Conservation (phyloP, 495 filamentous ascomycete genomes). For the Neurospora sublineolata region DNA sequence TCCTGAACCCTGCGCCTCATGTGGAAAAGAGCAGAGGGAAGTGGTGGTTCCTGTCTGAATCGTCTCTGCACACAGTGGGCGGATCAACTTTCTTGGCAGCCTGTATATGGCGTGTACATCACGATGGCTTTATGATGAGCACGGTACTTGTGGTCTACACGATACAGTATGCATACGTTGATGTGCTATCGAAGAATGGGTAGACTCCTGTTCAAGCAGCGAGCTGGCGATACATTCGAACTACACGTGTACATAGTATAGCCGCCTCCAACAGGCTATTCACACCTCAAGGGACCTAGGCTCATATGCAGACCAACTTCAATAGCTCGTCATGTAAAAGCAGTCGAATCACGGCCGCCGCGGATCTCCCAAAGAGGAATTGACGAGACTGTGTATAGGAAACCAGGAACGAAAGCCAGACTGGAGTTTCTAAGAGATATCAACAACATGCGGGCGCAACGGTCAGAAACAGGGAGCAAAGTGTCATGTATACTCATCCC, state of each 20-base stretch:
- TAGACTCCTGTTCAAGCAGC: background rate
- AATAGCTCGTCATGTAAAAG: background rate
- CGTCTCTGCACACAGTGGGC: background rate
- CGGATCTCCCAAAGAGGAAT: background rate
- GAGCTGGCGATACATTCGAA: background rate
- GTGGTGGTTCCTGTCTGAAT: background rate
- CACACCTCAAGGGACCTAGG: background rate
- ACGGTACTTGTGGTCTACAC: background rate
- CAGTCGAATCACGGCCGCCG: background rate
- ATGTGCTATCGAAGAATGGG: background rate
- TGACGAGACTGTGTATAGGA: background rate
- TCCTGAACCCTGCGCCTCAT: slow-evolving; percentile 5
- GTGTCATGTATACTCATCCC: background rate
- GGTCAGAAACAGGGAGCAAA: background rate
- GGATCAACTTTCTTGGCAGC: background rate
- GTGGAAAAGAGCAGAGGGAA: background rate
- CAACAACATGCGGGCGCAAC: background rate
- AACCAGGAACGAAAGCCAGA: background rate
- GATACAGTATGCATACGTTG: background rate
- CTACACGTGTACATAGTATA: background rate
- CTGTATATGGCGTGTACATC: background rate
- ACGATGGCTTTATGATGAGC: background rate
- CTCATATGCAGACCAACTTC: background rate
- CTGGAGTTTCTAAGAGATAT: background rate
- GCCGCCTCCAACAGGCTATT: background rate